These are phyloP conservation scores for Yarrowia sp. DNA, from an alignment of 805 yeast species.

Conservation along the genomic window DNA sequence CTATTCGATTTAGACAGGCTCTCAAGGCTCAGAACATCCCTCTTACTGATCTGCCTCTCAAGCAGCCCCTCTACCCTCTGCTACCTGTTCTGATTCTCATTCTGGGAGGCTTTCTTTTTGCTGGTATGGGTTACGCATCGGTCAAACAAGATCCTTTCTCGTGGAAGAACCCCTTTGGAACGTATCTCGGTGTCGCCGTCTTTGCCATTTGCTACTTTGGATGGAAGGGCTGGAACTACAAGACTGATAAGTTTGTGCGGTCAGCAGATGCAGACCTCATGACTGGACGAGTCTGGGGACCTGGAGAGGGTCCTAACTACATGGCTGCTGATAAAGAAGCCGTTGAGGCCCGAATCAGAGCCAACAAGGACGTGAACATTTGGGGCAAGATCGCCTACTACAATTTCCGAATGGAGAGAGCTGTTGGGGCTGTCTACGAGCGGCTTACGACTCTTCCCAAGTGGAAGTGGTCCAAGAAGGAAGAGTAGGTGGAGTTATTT, in stretches of 20 bases:
- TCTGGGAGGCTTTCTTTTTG: slow-evolving; percentile 44
- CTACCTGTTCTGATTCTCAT: slow-evolving; percentile 15
- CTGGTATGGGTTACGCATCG: slow-evolving; percentile 51
- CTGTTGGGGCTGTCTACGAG: background rate
- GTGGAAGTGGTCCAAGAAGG: slow-evolving; percentile 5
- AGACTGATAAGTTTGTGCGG: slow-evolving; percentile 44
- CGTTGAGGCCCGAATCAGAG: slow-evolving; percentile 27
- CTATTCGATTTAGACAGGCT: slow-evolving; percentile 66
- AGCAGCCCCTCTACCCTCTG: slow-evolving; percentile 16
- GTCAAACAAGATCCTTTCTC: slow-evolving; percentile 45
- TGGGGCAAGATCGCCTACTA: slow-evolving; percentile 30
- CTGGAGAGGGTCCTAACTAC: slow-evolving; percentile 45
- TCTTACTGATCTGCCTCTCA: slow-evolving; percentile 16
- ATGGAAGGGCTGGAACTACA: slow-evolving; percentile 47
- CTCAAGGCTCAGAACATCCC: slow-evolving; percentile 45
- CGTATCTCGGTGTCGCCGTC: slow-evolving; percentile 56
- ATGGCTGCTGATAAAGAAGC: slow-evolving; percentile 43
- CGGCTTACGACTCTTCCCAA: background rate
- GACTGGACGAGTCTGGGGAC: slow-evolving; percentile 46
- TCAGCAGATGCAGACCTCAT: slow-evolving; percentile 42
- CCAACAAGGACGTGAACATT: slow-evolving; percentile 2
- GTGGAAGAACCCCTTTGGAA: slow-evolving; percentile 56
- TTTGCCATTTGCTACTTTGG: slow-evolving; percentile 55
- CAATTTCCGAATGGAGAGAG: background rate
- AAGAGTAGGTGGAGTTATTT: background rate